Evolutionary conservation across 164 flowering plant species (phyloP), one percentile per base, ranked within the genome.

Genomic region (Kingdonia uniflora): DNA sequence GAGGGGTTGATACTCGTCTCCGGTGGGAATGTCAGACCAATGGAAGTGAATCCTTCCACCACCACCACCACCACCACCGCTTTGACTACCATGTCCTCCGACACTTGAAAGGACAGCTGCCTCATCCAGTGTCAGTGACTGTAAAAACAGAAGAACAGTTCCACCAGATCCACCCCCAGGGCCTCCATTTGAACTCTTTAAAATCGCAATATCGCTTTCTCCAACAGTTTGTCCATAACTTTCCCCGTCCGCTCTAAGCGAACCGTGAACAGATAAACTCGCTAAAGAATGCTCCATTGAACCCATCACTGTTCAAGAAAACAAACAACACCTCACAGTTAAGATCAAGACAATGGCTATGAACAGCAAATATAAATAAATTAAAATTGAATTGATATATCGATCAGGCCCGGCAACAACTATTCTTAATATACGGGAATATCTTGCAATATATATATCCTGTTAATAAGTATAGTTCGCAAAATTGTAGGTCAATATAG

Each of bases 111-210:
- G 60, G 43, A 56, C 25, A 20, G 95, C 73, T 59, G 70, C 65
- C 23, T 76, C 65, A 15, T 80, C 74, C 55, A 87, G 75, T 15
- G 55, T 63, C 52, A 88, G 35, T 23, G 74, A 56, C 37, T 56
- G 78, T 65, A 87, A 59, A 76, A 92, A 92, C 56, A 92, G 59
- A 62, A 92, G 85, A 66, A 92, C 74, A 19, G 88, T 82, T 69
- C 98, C 98, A 62, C 98, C 98, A 56, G 98, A 82, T 57, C 95
- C 98, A 68, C 98, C 98, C 6, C 98, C 98, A 15, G 85, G 72
- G 20, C 84, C 85, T 29, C 63, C 68, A 44, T 55, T 63, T 53
- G 69, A 47, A 63, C 26, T 35, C 45, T 37, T 24, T 11, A 23
- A 16, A 19, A 47, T 45, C 20, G 55, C 51, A 58, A 59, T 55